A percentile compares a stretch with the other conserved stretches of the same genome.
These are phyloP conservation scores for Colletotrichum noveboracense DNA, from an alignment of 2,329 filamentous ascomycete genomes.

Conservation along the genomic window DNA sequence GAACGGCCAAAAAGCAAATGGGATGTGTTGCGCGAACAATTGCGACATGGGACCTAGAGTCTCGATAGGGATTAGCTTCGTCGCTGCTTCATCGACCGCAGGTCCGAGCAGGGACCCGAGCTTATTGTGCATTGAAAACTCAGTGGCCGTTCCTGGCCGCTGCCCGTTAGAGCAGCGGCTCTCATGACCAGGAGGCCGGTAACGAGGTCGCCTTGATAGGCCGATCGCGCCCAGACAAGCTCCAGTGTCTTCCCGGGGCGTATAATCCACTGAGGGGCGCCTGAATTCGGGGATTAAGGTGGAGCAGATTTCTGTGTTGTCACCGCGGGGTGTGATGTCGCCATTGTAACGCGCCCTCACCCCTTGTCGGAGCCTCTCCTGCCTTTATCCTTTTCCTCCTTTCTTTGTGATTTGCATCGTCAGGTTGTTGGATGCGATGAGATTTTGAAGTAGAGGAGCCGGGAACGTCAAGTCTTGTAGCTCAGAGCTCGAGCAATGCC, in stretches of 20 bases:
- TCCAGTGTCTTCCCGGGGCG: not conserved
- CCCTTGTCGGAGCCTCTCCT: not conserved
- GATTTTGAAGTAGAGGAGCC: not conserved
- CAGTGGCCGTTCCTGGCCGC: not conserved
- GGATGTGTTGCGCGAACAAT: not conserved
- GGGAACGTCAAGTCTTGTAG: not conserved
- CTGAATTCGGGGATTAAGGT: not conserved
- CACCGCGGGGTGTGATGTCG: constrained; percentile 10
- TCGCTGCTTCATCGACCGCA: not conserved
- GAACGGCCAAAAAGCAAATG: not conserved
- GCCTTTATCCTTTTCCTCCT: no score
- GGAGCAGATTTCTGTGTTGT: not conserved
- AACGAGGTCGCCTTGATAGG: constrained; percentile 2
- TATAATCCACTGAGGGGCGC: not conserved
- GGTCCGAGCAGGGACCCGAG: not conserved
- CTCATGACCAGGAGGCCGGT: not conserved
- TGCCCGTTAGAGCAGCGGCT: not conserved
- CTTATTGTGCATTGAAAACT: not conserved
- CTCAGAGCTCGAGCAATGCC: not conserved
- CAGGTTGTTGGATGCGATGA: not conserved
- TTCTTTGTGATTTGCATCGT: not conserved
- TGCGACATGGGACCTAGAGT: not conserved
- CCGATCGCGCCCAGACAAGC: not conserved
- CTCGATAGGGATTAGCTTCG: not conserved
- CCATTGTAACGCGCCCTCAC: not conserved